These are phyloP conservation scores for Torulaspora globosa DNA, from an alignment of 1,139 yeast species.

Conservation along the genomic window DNA sequence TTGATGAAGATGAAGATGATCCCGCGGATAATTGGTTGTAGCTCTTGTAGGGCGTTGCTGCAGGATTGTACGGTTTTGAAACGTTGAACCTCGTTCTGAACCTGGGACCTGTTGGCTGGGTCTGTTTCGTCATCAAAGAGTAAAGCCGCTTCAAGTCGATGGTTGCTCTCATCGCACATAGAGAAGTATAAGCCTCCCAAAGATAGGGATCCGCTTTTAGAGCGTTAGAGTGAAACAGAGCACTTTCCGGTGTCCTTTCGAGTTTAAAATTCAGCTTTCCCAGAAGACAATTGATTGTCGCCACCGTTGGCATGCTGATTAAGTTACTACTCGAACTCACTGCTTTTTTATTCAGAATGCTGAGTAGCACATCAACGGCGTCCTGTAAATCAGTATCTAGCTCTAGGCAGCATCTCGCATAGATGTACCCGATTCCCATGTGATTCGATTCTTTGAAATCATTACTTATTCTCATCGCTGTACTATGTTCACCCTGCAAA, in stretches of 20 bases:
- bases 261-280: constrained; percentile 63
- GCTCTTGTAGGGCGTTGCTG: constrained; percentile 11
- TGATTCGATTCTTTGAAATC: constrained; percentile 22
- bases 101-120: constrained; percentile 11
- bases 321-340: constrained; percentile 12
- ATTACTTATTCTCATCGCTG: constrained; percentile 26
- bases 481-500: constrained; percentile 25
- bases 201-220: constrained; percentile 70
- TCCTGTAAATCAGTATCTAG: constrained; percentile 24
- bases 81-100: constrained; percentile 27
- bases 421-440: constrained; percentile 31
- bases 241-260: constrained; percentile 62
- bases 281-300: constrained; percentile 59
- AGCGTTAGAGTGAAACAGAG: constrained; percentile 64
- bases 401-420: constrained; percentile 29
- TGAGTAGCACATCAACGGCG: constrained; percentile 18
- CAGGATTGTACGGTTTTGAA: constrained; percentile 37
- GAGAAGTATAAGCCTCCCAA: constrained; percentile 80
- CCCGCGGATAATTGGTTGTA: constrained; percentile 12
- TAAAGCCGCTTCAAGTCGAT: constrained; percentile 48
- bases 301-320: constrained; percentile 52
- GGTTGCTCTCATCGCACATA: constrained; percentile 68
- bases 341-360: constrained; percentile 8
- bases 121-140: constrained; percentile 12
- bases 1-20: constrained; percentile 50